Conservation (phyloP, 441 rosid genomes). For the Breynia disticha region DNA sequence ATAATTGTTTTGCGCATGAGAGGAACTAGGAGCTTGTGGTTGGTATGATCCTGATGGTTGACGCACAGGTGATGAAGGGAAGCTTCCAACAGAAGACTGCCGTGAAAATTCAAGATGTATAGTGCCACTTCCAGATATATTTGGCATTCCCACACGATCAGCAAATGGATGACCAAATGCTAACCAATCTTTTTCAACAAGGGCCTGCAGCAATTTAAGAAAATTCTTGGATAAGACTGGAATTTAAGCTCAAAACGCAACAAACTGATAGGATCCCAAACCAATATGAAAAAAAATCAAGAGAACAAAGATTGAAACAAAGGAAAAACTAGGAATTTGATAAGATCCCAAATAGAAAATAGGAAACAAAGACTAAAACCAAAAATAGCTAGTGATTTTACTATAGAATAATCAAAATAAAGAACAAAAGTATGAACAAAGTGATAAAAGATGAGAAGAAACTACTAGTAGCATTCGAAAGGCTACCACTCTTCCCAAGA, state of each 20-base stretch:
- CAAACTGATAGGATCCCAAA: too few relatives aligned
- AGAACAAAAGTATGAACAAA: too few relatives aligned
- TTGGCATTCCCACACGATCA: slow-evolving; percentile 90
- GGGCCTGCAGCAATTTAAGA: slow-evolving; percentile 44
- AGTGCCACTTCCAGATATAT: slow-evolving; percentile 44
- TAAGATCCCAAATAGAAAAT: too few relatives aligned
- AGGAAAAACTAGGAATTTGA: too few relatives aligned
- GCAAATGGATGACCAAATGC: slow-evolving; percentile 99
- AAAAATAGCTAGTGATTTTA: too few relatives aligned
- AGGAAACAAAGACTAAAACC: too few relatives aligned
- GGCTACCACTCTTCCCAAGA: too few relatives aligned
- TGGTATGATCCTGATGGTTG: slow-evolving; percentile 58
- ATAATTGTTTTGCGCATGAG: slow-evolving; percentile 74
- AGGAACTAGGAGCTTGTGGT: slow-evolving; percentile 63
- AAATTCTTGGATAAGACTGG: background rate
- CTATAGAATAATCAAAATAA: too few relatives aligned
- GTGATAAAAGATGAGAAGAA: too few relatives aligned
- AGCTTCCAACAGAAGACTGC: slow-evolving; percentile 72
- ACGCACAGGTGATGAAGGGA: slow-evolving; percentile 55
- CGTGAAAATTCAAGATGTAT: slow-evolving; percentile 51
- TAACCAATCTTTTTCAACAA: slow-evolving; percentile 95
- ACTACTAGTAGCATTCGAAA: too few relatives aligned
- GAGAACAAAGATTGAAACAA: too few relatives aligned
- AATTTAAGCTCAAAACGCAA: background rate
- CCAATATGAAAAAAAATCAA: too few relatives aligned